Evolutionary conservation across 2,329 filamentous ascomycete species (phyloP), one percentile per base, ranked within the genome.

Genomic region (Fusarium poae): DNA sequence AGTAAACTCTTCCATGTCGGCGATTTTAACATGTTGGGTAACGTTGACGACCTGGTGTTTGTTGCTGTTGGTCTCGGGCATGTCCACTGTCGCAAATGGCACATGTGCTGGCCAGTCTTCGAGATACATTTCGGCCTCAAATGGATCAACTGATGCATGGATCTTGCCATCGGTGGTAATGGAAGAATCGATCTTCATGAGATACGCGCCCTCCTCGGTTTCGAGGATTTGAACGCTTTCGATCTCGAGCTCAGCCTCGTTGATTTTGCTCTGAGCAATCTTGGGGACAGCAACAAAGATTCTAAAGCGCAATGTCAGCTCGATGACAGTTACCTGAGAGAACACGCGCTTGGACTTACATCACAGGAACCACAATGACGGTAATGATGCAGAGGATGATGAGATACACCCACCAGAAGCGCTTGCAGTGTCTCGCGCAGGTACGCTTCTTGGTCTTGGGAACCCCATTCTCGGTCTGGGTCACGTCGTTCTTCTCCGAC

Each of bases 361-460:
- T 77, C 39, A 89, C 79, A 39, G 86, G 81, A 20, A 91, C 83
- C 37, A 88, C 79, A 16, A 91, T 77, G 34, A 88, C 81, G 43
- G 85, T 76, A 44, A 88, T 77, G 63, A 82, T 68, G 58, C 84
- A 74, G 52, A 88, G 75, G 18, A 82, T 75, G 60, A 90, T 79
- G 61, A 89, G 75, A 71, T 89, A 83, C 66, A 83, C 72, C 88
- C 88, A 91, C 89, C 88, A 91, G 71, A 85, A 89, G 70, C 80
- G 82, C 73, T 78, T 82, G 75, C 83, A 84, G 74, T 88, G 85
- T 46, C 81, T 79, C 57, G 79, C 78, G 68, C 80, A 79, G 30
- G 76, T 76, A 62, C 80, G 77, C 67, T 77, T 80, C 75, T 81
- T 82, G 68, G 46, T 65, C 71, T 44, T 73, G 43, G 63, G 29